These are phyloP conservation scores for Syzygium jambos DNA, from an alignment of 345 rosid species.

Conservation along the genomic window DNA sequence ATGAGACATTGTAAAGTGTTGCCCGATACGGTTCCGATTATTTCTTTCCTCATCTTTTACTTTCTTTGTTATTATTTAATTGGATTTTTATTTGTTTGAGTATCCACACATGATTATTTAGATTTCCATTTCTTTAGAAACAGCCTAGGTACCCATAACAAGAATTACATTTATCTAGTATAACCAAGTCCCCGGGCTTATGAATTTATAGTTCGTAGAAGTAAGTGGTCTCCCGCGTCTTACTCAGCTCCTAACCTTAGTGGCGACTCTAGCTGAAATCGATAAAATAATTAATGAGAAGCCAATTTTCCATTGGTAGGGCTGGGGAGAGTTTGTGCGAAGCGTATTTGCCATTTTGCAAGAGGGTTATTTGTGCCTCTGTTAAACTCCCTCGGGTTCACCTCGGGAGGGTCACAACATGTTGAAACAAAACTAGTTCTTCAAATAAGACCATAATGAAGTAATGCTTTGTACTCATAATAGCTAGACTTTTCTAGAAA, in stretches of 20 bases:
- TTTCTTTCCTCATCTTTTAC: neutral
- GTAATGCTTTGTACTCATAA: neutral
- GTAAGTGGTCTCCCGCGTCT: fast-evolving
- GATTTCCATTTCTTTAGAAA: neutral
- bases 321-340: fast-evolving
- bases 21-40: fast-evolving
- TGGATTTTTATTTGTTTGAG: neutral
- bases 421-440: neutral
- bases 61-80: neutral
- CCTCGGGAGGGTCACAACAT: no score
- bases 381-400: no score
- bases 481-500: neutral
- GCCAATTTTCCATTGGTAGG: no score
- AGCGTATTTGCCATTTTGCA: no score
- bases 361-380: no score
- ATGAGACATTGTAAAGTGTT: fast-evolving
- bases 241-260: neutral
- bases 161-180: neutral
- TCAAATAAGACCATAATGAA: neutral
- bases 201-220: no score
- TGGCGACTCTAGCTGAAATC: no score
- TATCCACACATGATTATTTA: no score
- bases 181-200: neutral
- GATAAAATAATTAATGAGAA: no score
- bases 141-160: no score